Percentiles rank a stretch among this genome's conserved stretches.
phyloP scores from a whole-genome alignment of 2,329 filamentous ascomycete species.

The Calonectria pseudoreteaudii region DNA sequence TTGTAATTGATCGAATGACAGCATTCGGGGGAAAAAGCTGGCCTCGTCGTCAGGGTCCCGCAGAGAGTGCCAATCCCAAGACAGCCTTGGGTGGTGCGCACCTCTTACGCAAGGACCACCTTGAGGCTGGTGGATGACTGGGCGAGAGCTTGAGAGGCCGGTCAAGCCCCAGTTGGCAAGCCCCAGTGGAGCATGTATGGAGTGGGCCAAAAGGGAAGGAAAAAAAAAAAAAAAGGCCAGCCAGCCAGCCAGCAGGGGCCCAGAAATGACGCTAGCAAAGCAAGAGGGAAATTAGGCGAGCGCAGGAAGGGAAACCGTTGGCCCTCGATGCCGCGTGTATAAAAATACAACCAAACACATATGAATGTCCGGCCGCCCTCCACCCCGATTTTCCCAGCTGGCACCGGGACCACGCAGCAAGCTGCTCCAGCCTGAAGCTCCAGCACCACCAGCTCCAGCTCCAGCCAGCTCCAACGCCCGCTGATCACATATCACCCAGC shows the following conservation, averaged over 20 bases:
- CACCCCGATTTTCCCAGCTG: conserved; percentile 53
- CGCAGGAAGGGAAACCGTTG: conserved; percentile 49
- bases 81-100: conserved; percentile 17
- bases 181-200: conserved; percentile 12
- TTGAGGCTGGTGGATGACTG: conserved; percentile 35
- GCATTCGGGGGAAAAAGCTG: conserved; percentile 10
- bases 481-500: conserved; percentile 1
- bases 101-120: conserved; percentile 31
- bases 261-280: conserved; percentile 46
- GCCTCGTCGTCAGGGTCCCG: conserved; percentile 17
- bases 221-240: conserved; percentile 27
- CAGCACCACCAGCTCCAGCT: conserved; percentile 32
- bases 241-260: conserved; percentile 32
- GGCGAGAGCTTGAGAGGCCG: conserved; percentile 16
- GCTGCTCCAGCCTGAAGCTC: conserved; percentile 34
- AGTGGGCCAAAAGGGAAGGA: conserved; percentile 35
- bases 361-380: conserved; percentile 59
- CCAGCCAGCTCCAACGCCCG: conserved; percentile 34
- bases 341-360: conserved; percentile 59
- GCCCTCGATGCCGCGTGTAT: conserved; percentile 54
- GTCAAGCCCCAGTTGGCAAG: conserved; percentile 29
- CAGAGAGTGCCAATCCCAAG: conserved; percentile 8
- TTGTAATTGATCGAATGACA: conserved; percentile 9
- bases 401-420: conserved; percentile 37
- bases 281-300: conserved; percentile 54